A percentile compares a stretch with the other conserved stretches of the same genome.
These are phyloP conservation scores for Solanum appendiculatum DNA, from an alignment of 257 asterid genomes.

Conservation along the genomic window DNA sequence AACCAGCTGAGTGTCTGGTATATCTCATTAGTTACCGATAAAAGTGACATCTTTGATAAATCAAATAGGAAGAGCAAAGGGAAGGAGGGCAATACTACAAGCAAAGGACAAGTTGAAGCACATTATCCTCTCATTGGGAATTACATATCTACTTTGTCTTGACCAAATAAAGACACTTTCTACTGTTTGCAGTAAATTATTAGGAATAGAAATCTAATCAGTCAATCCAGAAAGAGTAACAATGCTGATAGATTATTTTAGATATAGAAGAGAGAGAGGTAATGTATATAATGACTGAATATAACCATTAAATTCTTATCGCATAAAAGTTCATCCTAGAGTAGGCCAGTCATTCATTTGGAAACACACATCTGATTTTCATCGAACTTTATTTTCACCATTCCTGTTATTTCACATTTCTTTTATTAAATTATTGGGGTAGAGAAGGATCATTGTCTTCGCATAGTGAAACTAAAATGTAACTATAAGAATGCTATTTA, in stretches of 20 bases:
- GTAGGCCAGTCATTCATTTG: background rate
- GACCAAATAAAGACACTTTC: background rate
- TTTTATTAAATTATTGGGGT: background rate
- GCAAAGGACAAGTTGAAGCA: background rate
- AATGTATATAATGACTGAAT: background rate
- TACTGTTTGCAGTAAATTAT: background rate
- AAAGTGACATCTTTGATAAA: background rate
- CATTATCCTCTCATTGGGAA: background rate
- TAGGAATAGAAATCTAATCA: background rate
- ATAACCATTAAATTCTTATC: background rate
- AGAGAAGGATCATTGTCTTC: background rate
- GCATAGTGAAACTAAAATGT: background rate
- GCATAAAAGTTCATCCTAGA: background rate
- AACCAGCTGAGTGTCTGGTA: conserved; percentile 95
- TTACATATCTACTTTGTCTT: background rate
- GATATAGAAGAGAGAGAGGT: background rate
- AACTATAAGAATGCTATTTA: background rate
- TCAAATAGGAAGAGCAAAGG: background rate
- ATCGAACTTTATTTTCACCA: background rate
- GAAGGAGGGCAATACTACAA: background rate
- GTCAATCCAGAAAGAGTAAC: background rate
- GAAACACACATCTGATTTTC: background rate
- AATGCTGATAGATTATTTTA: background rate
- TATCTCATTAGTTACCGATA: conserved; percentile 15
- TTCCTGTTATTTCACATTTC: background rate